These are phyloP conservation scores for Mortierella sp. DNA, from an alignment of 371 early-diverging fungal genomes.

Conservation along the genomic window DNA sequence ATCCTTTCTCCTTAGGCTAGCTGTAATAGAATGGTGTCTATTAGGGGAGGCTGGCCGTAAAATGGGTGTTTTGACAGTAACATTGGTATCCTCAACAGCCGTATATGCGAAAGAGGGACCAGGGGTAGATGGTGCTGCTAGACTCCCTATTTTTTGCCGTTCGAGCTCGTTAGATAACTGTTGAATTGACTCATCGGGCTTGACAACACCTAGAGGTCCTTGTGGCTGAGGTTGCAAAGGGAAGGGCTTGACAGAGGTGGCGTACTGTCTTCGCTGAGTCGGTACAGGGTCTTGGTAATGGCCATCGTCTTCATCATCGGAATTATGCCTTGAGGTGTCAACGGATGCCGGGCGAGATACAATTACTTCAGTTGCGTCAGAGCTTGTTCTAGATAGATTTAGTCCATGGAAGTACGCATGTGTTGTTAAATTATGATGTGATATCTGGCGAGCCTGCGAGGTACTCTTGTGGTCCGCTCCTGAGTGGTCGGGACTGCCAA, in stretches of 20 bases:
- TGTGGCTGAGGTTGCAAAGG: conserved; percentile 6
- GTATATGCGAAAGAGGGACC: conserved; percentile 16
- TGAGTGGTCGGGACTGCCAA: background rate
- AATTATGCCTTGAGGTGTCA: conserved; percentile 33
- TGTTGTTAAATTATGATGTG: background rate
- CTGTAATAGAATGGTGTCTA: background rate
- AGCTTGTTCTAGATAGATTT: conserved; percentile 28
- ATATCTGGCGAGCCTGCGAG: background rate
- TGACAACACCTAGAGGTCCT: background rate
- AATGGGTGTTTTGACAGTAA: background rate
- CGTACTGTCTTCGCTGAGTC: conserved; percentile 10
- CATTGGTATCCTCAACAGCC: conserved; percentile 16
- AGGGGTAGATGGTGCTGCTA: conserved; percentile 35
- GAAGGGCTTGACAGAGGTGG: background rate
- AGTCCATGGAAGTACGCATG: conserved; percentile 8
- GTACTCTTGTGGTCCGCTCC: background rate
- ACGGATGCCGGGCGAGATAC: conserved; percentile 26
- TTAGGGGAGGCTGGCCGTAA: conserved; percentile 11
- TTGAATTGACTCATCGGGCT: background rate
- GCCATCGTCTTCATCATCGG: conserved; percentile 45
- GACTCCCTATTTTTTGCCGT: background rate
- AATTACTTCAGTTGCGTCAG: conserved; percentile 31
- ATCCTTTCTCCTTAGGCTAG: conserved; percentile 11
- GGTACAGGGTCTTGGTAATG: conserved; percentile 5
- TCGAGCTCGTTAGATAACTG: background rate